phyloP scores from a whole-genome alignment of 129 eudicot species.

The Arctium minus region DNA sequence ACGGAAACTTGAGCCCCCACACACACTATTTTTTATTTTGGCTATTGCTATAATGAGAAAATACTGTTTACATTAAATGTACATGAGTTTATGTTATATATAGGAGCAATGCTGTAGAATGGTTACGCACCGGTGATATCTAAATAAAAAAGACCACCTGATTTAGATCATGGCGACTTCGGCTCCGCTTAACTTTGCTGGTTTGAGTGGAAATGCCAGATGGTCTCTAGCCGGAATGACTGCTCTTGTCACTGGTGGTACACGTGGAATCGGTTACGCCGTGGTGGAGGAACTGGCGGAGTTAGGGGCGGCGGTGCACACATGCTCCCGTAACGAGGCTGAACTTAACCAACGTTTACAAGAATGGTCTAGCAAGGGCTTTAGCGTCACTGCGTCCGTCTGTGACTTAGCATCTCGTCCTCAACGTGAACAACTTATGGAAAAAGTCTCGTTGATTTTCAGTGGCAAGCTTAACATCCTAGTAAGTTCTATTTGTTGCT shows the following conservation, averaged over 20 bases:
- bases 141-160: too few relatives aligned
- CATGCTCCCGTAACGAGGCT: constrained; percentile 72
- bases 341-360: constrained; percentile 61
- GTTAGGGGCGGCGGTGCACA: constrained; percentile 71
- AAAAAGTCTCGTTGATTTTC: constrained; percentile 55
- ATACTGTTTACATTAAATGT: too few relatives aligned
- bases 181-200: not conserved
- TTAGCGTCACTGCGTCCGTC: constrained; percentile 64
- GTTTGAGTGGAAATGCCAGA: constrained; percentile 22
- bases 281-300: constrained; percentile 82
- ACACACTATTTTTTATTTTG: too few relatives aligned
- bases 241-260: constrained; percentile 93
- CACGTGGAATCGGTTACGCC: constrained; percentile 85
- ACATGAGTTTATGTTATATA: too few relatives aligned
- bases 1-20: too few relatives aligned
- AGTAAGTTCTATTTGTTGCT: constrained; percentile 35
- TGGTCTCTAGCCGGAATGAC: constrained; percentile 81
- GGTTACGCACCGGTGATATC: too few relatives aligned
- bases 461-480: constrained; percentile 80
- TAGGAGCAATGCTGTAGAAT: too few relatives aligned
- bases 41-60: too few relatives aligned
- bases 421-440: constrained; percentile 58
- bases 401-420: constrained; percentile 58
- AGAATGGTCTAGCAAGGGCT: constrained; percentile 72
- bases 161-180: not conserved